Base-by-base conservation (phyloP, 2,329 filamentous ascomycete species). In the Claviceps maximensis region DNA sequence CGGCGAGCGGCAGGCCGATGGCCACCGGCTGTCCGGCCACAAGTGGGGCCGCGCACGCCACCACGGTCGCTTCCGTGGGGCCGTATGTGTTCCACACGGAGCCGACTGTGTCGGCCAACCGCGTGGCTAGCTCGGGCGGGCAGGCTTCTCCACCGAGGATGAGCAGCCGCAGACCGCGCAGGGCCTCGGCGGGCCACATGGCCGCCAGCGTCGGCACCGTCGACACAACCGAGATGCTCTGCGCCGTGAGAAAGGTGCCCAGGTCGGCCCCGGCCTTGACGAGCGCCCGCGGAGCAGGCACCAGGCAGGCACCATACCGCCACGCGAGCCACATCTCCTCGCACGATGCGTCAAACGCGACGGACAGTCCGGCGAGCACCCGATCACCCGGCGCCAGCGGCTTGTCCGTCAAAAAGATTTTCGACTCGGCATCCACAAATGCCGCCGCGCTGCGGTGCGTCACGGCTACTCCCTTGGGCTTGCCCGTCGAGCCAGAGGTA, bases 21-120 rank as follows among this genome's bases (percentile, higher is more conserved):
- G 55, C 52, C 5, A 60, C 56, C 41, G 55, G 47, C 48, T 57
- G 50, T 27, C 56, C 57, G 50, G 54, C 54, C 3, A 44, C 50
- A 12, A 60, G 55, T 44, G 55, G 57, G 41, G 58, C 57, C 48
- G 54, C 58, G 47, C 57, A 60, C 3, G 58, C 54, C 5, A 60
- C 58, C 9, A 60, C 58, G 23, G 58, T 60, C 0, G 58, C 58
- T 51, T 62, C 60, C 25, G 59, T 62, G n/a, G 58, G 55, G 44
- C 60, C 60, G n/a, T 61, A 62, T 3, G 58, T 60, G 52, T 61
- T 62, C 55, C 58, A 60, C 3, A 61, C 55, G 49, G 53, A 54
- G 41, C 53, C 56, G 27, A 58, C 56, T 8, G 55, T 53, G 29
- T 51, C 52, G 36, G 58, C 56, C 2, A 61, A 56, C 15, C 58